phyloP scores from a whole-genome alignment of 306 rosid species.

The Malus sylvestris region DNA sequence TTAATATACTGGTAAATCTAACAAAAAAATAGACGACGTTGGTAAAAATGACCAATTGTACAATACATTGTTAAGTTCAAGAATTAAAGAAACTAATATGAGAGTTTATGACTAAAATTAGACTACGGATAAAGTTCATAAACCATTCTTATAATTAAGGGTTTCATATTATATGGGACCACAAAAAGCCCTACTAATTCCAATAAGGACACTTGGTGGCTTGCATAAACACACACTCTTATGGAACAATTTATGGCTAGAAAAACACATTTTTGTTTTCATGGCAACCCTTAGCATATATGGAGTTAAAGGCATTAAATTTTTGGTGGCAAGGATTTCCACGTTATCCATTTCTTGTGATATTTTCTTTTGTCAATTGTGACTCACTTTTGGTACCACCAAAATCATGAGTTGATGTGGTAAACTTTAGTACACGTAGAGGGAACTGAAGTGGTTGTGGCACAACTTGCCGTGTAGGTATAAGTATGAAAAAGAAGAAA shows the following conservation, averaged over 20 bases:
- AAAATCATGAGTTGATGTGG: background rate
- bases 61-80: too few relatives aligned
- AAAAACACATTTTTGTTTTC: background rate
- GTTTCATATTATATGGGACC: background rate
- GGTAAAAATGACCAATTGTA: too few relatives aligned
- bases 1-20: too few relatives aligned
- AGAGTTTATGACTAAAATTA: too few relatives aligned
- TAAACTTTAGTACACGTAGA: background rate
- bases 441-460: background rate
- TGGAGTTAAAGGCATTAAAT: background rate
- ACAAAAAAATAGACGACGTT: too few relatives aligned
- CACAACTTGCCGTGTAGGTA: background rate
- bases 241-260: background rate
- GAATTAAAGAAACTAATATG: too few relatives aligned
- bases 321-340: background rate
- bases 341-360: constrained; percentile 4
- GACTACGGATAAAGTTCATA: too few relatives aligned
- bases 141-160: too few relatives aligned
- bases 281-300: background rate
- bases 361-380: background rate
- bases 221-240: background rate
- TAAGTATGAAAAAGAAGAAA: background rate
- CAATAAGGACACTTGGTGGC: background rate
- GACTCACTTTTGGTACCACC: background rate
- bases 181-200: background rate